Evolutionary conservation across 169 alveolate species (phyloP).

Genomic region (Plasmodium chabaudi): DNA sequence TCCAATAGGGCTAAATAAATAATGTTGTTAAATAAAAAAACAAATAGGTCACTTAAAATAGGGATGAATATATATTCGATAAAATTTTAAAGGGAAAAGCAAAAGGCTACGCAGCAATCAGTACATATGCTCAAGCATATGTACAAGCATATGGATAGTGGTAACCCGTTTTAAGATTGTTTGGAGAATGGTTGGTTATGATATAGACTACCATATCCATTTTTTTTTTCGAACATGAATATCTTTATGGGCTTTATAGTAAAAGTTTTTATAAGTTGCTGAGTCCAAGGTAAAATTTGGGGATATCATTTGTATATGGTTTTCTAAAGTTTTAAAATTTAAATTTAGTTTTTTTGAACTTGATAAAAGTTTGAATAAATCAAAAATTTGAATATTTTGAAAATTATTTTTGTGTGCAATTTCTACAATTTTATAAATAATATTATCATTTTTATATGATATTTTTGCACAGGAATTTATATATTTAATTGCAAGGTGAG

Average conservation of each 20-base stretch:
- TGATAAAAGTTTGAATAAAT: constrained; percentile 53
- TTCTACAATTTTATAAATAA: constrained; percentile 59
- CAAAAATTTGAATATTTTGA: constrained; percentile 44
- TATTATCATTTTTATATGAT: constrained; percentile 46
- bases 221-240: constrained; percentile 58
- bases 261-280: constrained; percentile 21
- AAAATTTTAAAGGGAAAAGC: too few species aligned
- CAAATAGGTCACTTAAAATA: too few species aligned
- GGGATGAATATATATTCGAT: too few species aligned
- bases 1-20: too few species aligned
- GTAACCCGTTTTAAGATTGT: too few species aligned
- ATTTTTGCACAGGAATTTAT: constrained; percentile 54
- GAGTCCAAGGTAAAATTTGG: constrained; percentile 48
- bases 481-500: constrained; percentile 61
- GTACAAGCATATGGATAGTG: too few species aligned
- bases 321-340: constrained; percentile 28
- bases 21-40: too few species aligned
- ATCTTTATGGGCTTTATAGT: constrained; percentile 43
- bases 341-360: constrained; percentile 37
- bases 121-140: too few species aligned
- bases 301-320: constrained; percentile 42
- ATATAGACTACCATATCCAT: constrained; percentile 54
- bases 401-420: constrained; percentile 49
- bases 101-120: too few species aligned
- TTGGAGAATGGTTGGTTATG: too few species aligned